Conservation (phyloP, 129 eudicot genomes). For the Flaveria trinervia region DNA sequence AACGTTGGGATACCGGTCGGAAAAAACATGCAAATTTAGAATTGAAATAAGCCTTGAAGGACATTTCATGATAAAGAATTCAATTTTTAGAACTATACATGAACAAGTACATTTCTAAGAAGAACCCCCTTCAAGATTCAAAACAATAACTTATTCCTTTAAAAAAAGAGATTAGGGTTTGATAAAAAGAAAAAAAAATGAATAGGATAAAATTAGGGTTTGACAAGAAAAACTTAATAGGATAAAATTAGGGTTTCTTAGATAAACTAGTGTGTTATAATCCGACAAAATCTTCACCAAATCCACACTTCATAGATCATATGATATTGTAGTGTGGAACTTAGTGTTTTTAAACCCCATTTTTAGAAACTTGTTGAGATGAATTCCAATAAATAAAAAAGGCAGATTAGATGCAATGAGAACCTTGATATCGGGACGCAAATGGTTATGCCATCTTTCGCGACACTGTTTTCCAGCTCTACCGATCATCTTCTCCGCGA, state of each 20-base stretch:
- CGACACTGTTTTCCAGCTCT: constrained; percentile 82
- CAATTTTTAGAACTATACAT: no score
- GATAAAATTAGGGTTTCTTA: background rate
- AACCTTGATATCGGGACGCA: constrained; percentile 83
- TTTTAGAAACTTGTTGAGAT: constrained; percentile 24
- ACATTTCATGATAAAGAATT: no score
- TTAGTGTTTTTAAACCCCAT: background rate
- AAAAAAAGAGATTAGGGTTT: constrained; percentile 7
- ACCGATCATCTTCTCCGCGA: constrained; percentile 53
- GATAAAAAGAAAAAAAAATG: constrained; percentile 9
- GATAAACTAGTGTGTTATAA: constrained; percentile 5
- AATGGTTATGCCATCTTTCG: constrained; percentile 80
- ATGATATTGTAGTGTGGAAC: constrained; percentile 8
- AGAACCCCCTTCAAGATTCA: background rate
- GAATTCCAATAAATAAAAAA: background rate
- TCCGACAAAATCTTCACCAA: constrained; percentile 31
- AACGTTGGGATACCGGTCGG: background rate
- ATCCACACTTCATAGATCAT: constrained; percentile 38
- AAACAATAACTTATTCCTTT: background rate
- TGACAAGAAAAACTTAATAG: constrained; percentile 14
- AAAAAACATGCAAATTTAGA: background rate
- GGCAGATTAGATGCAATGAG: constrained; percentile 13
- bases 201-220: constrained; percentile 24
- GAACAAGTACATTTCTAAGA: background rate
- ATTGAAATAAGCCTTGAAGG: background rate